Evolutionary conservation across 1,284 basidiomycete species (phyloP).

Genomic region (Marasmius sp.): DNA sequence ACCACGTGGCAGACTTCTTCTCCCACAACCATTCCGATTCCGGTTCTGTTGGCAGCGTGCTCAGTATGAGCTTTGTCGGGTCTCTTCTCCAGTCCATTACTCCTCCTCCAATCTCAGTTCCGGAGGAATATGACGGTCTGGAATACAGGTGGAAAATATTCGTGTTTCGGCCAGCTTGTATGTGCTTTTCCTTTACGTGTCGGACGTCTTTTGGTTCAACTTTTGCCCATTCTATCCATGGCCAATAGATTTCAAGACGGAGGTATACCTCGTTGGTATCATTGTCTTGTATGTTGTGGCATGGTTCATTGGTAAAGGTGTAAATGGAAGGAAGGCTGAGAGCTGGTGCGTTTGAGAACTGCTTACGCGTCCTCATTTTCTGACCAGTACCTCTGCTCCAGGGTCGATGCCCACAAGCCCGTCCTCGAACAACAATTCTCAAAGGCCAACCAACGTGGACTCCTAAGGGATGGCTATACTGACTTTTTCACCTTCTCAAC

Average conservation of each 20-base stretch:
- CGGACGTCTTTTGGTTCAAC: slow-evolving; percentile 7
- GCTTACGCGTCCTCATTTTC: neutral
- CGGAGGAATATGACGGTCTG: slow-evolving; percentile 49
- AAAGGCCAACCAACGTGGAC: slow-evolving; percentile 51
- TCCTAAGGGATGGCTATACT: slow-evolving; percentile 66
- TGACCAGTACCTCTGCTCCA: slow-evolving; percentile 23
- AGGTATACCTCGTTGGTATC: slow-evolving; percentile 54
- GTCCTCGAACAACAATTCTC: slow-evolving; percentile 71
- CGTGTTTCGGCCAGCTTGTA: slow-evolving; percentile 80
- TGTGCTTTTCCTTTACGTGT: slow-evolving; percentile 24
- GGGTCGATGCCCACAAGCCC: slow-evolving; percentile 56
- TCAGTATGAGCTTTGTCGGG: slow-evolving; percentile 23
- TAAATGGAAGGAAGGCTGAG: slow-evolving; percentile 55
- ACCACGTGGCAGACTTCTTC: neutral
- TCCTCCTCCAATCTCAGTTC: slow-evolving; percentile 44
- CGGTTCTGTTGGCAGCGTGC: neutral
- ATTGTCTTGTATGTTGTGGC: slow-evolving; percentile 55
- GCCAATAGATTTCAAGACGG: slow-evolving; percentile 60
- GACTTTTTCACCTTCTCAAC: slow-evolving; percentile 86
- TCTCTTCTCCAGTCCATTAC: slow-evolving; percentile 46
- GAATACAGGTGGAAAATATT: slow-evolving; percentile 75
- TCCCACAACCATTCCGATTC: neutral
- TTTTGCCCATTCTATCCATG: slow-evolving; percentile 6
- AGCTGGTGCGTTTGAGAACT: slow-evolving; percentile 45
- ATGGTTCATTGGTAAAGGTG: slow-evolving; percentile 53